A percentile compares a stretch with the other conserved stretches of the same genome.
Evolutionary conservation across 441 rosid species (phyloP).

Genomic region (Cnidoscolus chayamansa): DNA sequence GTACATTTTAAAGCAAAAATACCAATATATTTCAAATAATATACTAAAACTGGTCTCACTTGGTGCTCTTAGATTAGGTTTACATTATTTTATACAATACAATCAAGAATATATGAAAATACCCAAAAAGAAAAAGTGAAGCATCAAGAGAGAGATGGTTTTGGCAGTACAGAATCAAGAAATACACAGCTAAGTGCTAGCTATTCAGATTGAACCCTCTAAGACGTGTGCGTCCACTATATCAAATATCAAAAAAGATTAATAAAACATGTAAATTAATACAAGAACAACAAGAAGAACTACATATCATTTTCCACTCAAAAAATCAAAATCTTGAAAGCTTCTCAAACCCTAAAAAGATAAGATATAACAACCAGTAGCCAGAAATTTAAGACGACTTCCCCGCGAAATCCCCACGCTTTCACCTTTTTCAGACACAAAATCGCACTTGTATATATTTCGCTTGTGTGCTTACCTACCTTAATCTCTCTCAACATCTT

Average conservation of each 20-base stretch:
- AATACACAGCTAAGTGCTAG: constrained; percentile 20
- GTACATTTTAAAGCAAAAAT: too few species aligned
- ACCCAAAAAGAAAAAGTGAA: not conserved
- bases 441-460: constrained; percentile 18
- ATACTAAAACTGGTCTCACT: too few species aligned
- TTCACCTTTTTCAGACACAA: constrained; percentile 17
- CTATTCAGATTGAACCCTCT: not conserved
- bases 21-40: too few species aligned
- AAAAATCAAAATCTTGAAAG: not conserved
- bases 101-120: too few species aligned
- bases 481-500: not conserved
- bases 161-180: constrained; percentile 1
- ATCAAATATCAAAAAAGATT: not conserved
- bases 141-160: not conserved
- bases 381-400: constrained; percentile 19
- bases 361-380: constrained; percentile 11
- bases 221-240: constrained; percentile 11
- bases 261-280: not conserved
- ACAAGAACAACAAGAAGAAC: not conserved
- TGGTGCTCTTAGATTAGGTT: too few species aligned
- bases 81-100: too few species aligned
- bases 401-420: constrained; percentile 53
- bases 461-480: not conserved
- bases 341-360: constrained; percentile 17
- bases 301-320: not conserved